A percentile compares a stretch with the other conserved stretches of the same genome.
Conservation (phyloP, 208 protist species). For the Wallacemonas collosoma region DNA sequence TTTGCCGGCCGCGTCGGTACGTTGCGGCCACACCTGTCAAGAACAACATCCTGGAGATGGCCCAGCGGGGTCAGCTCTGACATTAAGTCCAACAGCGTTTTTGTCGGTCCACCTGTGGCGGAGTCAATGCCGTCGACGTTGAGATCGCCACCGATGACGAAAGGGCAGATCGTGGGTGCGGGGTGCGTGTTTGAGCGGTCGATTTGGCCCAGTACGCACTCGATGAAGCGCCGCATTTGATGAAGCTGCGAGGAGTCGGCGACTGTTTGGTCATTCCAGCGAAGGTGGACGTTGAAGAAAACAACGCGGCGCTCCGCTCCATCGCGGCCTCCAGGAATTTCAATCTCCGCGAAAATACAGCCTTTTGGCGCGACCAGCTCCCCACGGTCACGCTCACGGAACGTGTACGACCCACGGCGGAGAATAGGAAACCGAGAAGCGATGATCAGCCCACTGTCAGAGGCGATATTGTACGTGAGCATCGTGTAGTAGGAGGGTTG, state of each 20-base stretch:
- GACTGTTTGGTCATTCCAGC: constrained; percentile 56
- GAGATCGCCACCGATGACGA: constrained; percentile 85
- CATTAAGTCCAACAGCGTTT: constrained; percentile 59
- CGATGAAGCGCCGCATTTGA: constrained; percentile 69
- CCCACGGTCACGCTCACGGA: constrained; percentile 50
- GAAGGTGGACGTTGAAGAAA: constrained; percentile 88
- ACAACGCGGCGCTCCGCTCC: constrained; percentile 42
- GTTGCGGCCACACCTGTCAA: constrained; percentile 50
- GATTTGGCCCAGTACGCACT: constrained; percentile 57
- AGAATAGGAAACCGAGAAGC: constrained; percentile 84
- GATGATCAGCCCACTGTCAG: constrained; percentile 88
- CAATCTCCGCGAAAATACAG: constrained; percentile 84
- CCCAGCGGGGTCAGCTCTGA: constrained; percentile 66
- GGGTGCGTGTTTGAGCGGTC: constrained; percentile 25
- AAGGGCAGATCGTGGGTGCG: constrained; percentile 26
- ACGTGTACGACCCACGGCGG: constrained; percentile 83
- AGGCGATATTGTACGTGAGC: constrained; percentile 71
- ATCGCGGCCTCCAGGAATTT: constrained; percentile 46
- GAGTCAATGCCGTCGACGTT: constrained; percentile 81
- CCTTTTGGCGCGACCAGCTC: constrained; percentile 59
- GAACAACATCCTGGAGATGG: constrained; percentile 64
- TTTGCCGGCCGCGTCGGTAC: constrained; percentile 74
- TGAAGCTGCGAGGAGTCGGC: constrained; percentile 72
- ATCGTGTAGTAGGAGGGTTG: constrained; percentile 86
- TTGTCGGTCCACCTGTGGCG: constrained; percentile 42